Base-by-base conservation (phyloP, 2,329 filamentous ascomycete genomes). In the Aureobasidium mangrovei region DNA sequence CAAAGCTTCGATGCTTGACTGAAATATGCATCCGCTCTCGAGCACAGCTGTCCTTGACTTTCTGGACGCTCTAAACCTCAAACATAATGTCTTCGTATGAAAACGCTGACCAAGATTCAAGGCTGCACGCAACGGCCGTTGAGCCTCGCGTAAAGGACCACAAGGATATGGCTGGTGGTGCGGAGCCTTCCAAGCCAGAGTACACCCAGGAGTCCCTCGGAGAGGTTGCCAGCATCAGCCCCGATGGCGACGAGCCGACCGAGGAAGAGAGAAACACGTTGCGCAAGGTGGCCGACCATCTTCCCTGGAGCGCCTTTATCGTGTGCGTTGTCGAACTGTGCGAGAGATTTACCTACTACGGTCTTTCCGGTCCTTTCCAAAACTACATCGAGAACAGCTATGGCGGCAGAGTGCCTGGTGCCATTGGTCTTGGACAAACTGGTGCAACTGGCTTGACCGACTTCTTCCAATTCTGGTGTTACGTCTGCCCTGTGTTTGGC, bases 321-420 rank as follows among this genome's bases (percentile, higher is more conserved):
- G 70, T 77, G 49, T 74, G 74, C n/a, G 61, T 76, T 28, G 72
- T 77, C 47, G 74, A 77, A 61, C 63, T 77, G 3, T 75, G 72
- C 63, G 74, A 77, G 61, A 69, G 74, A 4, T 76, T 76, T 61
- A 73, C 74, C n/a, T 77, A 65, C 59, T 65, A 65, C 53, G 65
- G 65, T 5, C 66, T 74, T 0, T 72, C 71, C 7, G 74, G 73
- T 4, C 71, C 73, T 7, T 74, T 77, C 58, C 74, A 76, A 57
- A 77, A 77, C 59, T 77, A 76, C 63, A 75, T 76, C 60, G 65
- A 68, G 40, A 74, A 75, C 57, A 60, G 61, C 32, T 68, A 70
- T 43, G 70, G 72, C 52, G 72, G 72, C 0, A 36, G 39, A 44
- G 64, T 72, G 2, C 69, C 69, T 12, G 72, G 65, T 48, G 65